Evolutionary conservation across 768 basidiomycete species (phyloP), one percentile per base, ranked within the genome.

Genomic region (Pisolithus marmoratus): DNA sequence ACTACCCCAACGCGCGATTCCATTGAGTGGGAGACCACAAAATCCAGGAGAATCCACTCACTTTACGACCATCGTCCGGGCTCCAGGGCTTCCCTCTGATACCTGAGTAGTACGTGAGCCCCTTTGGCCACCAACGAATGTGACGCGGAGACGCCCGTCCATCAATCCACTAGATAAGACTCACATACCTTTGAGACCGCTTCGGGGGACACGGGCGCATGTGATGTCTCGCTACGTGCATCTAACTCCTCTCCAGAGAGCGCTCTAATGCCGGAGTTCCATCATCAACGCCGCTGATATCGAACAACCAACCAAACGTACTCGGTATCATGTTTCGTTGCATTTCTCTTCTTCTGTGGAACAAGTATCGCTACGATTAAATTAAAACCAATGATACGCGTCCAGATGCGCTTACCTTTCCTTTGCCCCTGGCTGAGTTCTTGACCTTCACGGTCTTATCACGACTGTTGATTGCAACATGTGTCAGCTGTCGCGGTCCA

Each of bases 11-110:
- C 49, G 54, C 36, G 23, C 5, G 5, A 47, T 47, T 24, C 22
- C 15, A 27, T 7, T 26, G 17, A n/a, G 11, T 22, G 26, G 7
- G 23, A 24, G 27, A 20, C 41, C 17, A 11, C 20, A 29, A 29
- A 7, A 49, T 20, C 7, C 12, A 36, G 22, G 9, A 22, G 37
- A 9, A 19, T 34, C 23, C 15, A 63, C 70, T 58, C 45, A 70
- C 70, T 63, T 58, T 44, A 69, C 66, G 3, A 69, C 64, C 6
- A 69, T 64, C 48, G 65, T 63, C 63, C 67, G 66, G 2, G 68
- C 64, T 17, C 48, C 38, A 20, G 46, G 24, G 34, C 19, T 46
- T 29, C 46, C 22, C 31, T 29, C 49, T 9, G 46, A 8, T 19
- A 22, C 20, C 56, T 57, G 36, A 46, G 12, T 17, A 19, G 38